Evolutionary conservation across 2,329 filamentous ascomycete species (phyloP).

Genomic region (Diaporthe destruens): DNA sequence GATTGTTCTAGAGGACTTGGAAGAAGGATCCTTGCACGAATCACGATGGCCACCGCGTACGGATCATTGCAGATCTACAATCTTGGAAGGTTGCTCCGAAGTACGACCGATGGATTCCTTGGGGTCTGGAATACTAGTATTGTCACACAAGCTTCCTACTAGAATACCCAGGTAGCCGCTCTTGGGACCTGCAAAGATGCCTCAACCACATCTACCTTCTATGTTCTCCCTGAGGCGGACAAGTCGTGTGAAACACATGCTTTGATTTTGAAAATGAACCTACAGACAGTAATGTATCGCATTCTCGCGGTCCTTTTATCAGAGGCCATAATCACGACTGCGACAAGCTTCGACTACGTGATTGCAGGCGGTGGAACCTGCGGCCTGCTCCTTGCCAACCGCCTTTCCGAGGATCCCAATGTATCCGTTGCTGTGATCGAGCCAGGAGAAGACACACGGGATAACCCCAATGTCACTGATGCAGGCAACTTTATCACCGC

Average conservation of each 20-base stretch:
- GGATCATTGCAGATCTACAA: background rate
- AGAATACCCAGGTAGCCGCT: background rate
- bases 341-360: constrained; percentile 48
- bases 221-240: too few species aligned
- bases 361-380: constrained; percentile 59
- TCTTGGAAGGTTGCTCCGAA: background rate
- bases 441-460: constrained; percentile 42
- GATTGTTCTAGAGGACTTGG: background rate
- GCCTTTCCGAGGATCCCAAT: constrained; percentile 53
- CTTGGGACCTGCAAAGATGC: background rate
- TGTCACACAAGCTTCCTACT: background rate
- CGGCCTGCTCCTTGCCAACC: constrained; percentile 55
- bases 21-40: background rate
- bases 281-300: background rate
- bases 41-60: background rate
- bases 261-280: background rate
- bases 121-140: background rate
- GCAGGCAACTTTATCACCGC: constrained; percentile 23
- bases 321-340: background rate
- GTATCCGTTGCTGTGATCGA: constrained; percentile 55
- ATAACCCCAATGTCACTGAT: constrained; percentile 43
- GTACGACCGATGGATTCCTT: constrained; percentile 6
- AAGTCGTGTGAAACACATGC: background rate
- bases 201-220: background rate
- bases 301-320: background rate